Evolutionary conservation across 768 basidiomycete species (phyloP).

Genomic region (Leccinum subtestaceum): DNA sequence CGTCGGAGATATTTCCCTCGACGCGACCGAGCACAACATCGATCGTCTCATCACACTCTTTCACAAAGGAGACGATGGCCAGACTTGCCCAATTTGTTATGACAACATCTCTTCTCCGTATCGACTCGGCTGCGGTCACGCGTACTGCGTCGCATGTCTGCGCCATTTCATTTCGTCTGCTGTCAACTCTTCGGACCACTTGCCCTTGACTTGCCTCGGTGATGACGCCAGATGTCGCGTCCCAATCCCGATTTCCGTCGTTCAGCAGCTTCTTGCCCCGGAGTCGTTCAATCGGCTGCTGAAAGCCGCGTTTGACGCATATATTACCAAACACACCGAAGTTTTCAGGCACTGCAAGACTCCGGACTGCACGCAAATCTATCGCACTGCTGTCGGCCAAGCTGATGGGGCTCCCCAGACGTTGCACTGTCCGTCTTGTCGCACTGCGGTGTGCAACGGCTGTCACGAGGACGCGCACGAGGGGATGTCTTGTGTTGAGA

Average conservation of each 20-base stretch:
- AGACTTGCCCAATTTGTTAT: constrained; percentile 55
- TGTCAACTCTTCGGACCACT: constrained; percentile 45
- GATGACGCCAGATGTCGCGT: constrained; percentile 55
- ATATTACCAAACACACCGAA: constrained; percentile 54
- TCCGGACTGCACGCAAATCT: constrained; percentile 73
- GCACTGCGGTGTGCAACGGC: constrained; percentile 58
- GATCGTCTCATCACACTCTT: constrained; percentile 44
- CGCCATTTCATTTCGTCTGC: constrained; percentile 55
- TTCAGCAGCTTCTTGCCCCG: constrained; percentile 48
- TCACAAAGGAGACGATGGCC: constrained; percentile 18
- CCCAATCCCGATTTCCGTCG: constrained; percentile 50
- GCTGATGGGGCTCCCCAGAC: constrained; percentile 33
- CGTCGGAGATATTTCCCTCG: constrained; percentile 43
- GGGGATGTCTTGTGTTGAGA: constrained; percentile 55
- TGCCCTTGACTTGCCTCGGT: constrained; percentile 71
- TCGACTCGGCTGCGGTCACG: constrained; percentile 60
- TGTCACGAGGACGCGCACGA: constrained; percentile 65
- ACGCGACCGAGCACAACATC: constrained; percentile 41
- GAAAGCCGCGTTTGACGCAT: constrained; percentile 52
- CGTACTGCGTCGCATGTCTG: constrained; percentile 64
- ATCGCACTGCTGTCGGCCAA: constrained; percentile 43
- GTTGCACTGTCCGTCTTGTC: constrained; percentile 68
- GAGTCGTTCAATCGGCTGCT: constrained; percentile 54
- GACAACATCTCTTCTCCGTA: constrained; percentile 41
- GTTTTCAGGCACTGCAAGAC: constrained; percentile 76